Evolutionary conservation across 2,329 filamentous ascomycete species (phyloP).

Genomic region (Ophiosphaerella herpotricha): DNA sequence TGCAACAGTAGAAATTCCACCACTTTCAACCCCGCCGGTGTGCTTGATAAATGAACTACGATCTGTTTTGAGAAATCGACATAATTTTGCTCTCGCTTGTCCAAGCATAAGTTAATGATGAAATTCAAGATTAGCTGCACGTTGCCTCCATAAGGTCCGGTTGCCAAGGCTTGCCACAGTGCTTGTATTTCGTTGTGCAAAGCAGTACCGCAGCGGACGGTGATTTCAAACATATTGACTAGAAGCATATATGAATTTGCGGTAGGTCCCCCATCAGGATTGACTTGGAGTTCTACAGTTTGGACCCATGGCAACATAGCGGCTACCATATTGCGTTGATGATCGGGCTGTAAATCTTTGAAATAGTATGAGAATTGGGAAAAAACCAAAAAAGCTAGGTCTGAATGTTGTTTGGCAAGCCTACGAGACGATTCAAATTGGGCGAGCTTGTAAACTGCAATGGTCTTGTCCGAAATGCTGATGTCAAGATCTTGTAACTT

Average conservation of each 20-base stretch:
- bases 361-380: constrained; percentile 96
- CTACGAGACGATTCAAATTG: constrained; percentile 96
- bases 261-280: constrained; percentile 88
- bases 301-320: constrained; percentile 97
- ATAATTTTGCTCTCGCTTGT: constrained; percentile 95
- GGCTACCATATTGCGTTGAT: constrained; percentile 91
- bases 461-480: constrained; percentile 97
- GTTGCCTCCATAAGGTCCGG: constrained; percentile 89
- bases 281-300: constrained; percentile 86
- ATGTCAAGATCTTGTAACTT: constrained; percentile 98
- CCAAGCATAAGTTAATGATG: constrained; percentile 90
- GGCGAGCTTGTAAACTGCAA: constrained; percentile 94
- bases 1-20: constrained; percentile 92
- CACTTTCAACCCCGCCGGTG: constrained; percentile 81
- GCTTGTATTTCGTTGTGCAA: constrained; percentile 97
- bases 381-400: constrained; percentile 90
- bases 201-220: constrained; percentile 84
- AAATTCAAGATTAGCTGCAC: constrained; percentile 95
- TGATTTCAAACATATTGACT: constrained; percentile 94
- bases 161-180: constrained; percentile 94
- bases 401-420: constrained; percentile 83
- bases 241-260: constrained; percentile 92
- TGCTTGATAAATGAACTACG: constrained; percentile 92
- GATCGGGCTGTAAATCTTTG: constrained; percentile 78
- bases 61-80: constrained; percentile 98